Conservation (phyloP, 1,284 basidiomycete species). For the Schizopora paradoxa region DNA sequence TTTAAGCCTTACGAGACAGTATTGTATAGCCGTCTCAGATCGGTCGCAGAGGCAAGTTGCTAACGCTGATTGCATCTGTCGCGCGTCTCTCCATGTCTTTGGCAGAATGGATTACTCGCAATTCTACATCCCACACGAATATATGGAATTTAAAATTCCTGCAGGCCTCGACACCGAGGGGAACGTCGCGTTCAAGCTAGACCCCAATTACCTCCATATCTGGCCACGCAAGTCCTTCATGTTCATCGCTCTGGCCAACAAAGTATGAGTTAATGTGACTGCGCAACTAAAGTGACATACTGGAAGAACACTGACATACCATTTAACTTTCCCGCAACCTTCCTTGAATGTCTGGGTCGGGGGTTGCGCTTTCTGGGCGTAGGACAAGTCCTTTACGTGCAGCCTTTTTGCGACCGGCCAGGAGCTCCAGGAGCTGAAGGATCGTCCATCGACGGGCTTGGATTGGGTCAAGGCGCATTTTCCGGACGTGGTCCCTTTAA, state of each 20-base stretch:
- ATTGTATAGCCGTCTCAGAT: constrained; percentile 21
- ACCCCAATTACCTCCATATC: constrained; percentile 95
- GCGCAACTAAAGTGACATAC: constrained; percentile 3
- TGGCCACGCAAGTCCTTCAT: constrained; percentile 99
- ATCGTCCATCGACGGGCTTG: constrained; percentile 53
- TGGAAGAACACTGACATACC: constrained; percentile 10
- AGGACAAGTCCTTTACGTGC: constrained; percentile 85
- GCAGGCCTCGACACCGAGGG: constrained; percentile 61
- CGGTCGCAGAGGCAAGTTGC: too few species aligned
- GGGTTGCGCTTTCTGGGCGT: constrained; percentile 18
- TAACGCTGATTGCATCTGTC: constrained; percentile 11
- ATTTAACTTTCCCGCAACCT: too few species aligned
- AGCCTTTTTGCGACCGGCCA: constrained; percentile 88
- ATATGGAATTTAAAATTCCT: constrained; percentile 95
- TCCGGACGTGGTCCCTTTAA: constrained; percentile 78
- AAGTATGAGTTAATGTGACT: constrained; percentile 46
- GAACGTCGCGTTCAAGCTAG: constrained; percentile 71
- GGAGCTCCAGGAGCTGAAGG: constrained; percentile 67
- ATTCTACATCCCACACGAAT: constrained; percentile 92
- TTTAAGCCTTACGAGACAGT: constrained; percentile 1
- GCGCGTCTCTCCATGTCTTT: constrained; percentile 4
- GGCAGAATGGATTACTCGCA: constrained; percentile 89
- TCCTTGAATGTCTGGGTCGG: too few species aligned
- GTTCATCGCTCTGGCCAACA: constrained; percentile 97
- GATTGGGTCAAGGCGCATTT: constrained; percentile 84